Percentiles rank a stretch among this genome's conserved stretches.
phyloP scores from a whole-genome alignment of 805 yeast genomes.

The Torulaspora indica region DNA sequence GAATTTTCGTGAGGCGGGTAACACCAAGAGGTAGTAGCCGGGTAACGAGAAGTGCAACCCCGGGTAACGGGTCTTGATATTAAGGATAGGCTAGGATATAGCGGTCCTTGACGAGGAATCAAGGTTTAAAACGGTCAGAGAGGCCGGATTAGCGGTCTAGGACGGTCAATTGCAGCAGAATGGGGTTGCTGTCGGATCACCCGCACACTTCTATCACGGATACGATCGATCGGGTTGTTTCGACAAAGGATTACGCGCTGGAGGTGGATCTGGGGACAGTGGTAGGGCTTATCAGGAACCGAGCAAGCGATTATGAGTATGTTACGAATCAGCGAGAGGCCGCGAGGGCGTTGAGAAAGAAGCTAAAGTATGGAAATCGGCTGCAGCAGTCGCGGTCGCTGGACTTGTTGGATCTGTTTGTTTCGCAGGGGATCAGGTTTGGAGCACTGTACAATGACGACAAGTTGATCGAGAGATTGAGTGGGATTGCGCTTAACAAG shows the following conservation, averaged over 20 bases:
- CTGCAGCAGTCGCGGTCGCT: conserved; percentile 65
- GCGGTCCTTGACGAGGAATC: not conserved
- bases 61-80: no score
- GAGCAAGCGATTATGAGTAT: conserved; percentile 31
- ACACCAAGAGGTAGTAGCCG: no score
- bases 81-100: no score
- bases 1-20: no score
- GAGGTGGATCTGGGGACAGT: conserved; percentile 37
- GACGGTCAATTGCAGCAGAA: conserved; percentile 17
- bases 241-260: conserved; percentile 29
- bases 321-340: conserved; percentile 56
- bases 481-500: conserved; percentile 25
- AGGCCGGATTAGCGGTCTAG: not conserved
- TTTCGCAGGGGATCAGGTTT: conserved; percentile 34
- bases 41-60: no score
- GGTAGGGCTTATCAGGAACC: conserved; percentile 38
- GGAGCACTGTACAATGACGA: conserved; percentile 61
- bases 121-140: not conserved
- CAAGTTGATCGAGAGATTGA: conserved; percentile 60
- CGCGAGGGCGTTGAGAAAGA: conserved; percentile 85
- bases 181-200: conserved; percentile 56
- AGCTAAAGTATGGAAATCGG: conserved; percentile 74
- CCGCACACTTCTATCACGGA: conserved; percentile 69
- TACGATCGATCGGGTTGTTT: conserved; percentile 49
- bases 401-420: conserved; percentile 53